These are phyloP conservation scores for Viola pubescens DNA, from an alignment of 441 rosid species.

Conservation along the genomic window DNA sequence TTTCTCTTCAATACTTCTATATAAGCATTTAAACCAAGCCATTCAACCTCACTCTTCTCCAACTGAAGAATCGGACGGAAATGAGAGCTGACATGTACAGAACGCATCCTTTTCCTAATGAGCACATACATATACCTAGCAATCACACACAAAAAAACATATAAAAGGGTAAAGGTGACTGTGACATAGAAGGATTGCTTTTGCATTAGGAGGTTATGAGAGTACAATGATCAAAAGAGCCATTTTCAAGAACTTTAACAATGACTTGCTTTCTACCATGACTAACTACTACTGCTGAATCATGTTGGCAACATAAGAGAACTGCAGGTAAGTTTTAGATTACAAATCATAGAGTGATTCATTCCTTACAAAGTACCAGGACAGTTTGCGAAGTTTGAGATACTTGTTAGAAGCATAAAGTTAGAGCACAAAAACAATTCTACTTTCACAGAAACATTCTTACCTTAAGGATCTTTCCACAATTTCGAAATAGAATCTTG, in stretches of 20 bases:
- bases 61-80: conserved; percentile 36
- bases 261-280: not conserved
- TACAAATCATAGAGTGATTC: no score
- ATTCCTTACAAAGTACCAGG: not conserved
- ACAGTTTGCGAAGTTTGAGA: not conserved
- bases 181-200: not conserved
- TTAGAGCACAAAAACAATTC: not conserved
- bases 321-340: no score
- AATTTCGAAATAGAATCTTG: conserved; percentile 29
- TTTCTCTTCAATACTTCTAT: conserved; percentile 52
- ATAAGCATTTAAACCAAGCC: conserved; percentile 76
- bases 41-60: conserved; percentile 52
- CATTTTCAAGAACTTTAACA: not conserved
- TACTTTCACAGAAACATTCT: not conserved
- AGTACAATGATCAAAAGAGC: not conserved
- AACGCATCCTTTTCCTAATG: conserved; percentile 44
- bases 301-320: no score
- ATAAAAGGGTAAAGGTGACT: no score
- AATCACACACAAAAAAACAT: not conserved
- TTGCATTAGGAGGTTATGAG: not conserved
- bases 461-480: conserved; percentile 59
- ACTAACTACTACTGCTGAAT: no score
- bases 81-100: conserved; percentile 21
- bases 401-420: not conserved
- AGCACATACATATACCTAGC: conserved; percentile 51